A percentile compares a stretch with the other conserved stretches of the same genome.
phyloP scores from a whole-genome alignment of 768 basidiomycete species.

The Strobilomyces dryophilus region DNA sequence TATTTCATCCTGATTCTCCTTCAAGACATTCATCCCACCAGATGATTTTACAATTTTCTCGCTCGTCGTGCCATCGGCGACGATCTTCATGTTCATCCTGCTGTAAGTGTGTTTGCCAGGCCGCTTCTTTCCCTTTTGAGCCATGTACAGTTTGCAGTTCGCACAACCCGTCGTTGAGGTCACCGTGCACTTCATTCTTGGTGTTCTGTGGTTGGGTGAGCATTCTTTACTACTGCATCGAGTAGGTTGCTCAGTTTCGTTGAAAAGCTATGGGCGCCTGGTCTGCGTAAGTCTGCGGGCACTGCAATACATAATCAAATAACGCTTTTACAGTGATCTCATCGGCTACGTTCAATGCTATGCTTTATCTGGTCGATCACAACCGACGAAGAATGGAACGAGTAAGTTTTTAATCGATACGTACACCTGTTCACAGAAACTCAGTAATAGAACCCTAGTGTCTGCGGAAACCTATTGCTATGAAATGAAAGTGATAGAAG shows the following conservation, averaged over 20 bases:
- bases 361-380: conserved; percentile 37
- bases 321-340: conserved; percentile 49
- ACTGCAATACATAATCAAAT: neutral
- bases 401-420: conserved; percentile 38
- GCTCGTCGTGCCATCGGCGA: conserved; percentile 59
- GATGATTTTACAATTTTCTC: conserved; percentile 71
- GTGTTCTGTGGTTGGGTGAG: conserved; percentile 68
- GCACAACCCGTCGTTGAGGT: conserved; percentile 65
- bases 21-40: conserved; percentile 25
- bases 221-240: conserved; percentile 1
- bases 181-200: conserved; percentile 48
- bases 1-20: neutral
- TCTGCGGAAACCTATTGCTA: conserved; percentile 59
- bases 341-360: conserved; percentile 65
- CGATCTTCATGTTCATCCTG: conserved; percentile 58
- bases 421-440: neutral
- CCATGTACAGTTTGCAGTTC: conserved; percentile 54
- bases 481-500: conserved; percentile 76
- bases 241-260: conserved; percentile 6
- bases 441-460: conserved; percentile 37
- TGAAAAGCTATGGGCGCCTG: conserved; percentile 68
- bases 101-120: conserved; percentile 38
- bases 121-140: neutral
- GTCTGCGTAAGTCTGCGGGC: conserved; percentile 50
- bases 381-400: conserved; percentile 48